Conservation (phyloP, 2,329 filamentous ascomycete species). For the Dothistroma septosporum region DNA sequence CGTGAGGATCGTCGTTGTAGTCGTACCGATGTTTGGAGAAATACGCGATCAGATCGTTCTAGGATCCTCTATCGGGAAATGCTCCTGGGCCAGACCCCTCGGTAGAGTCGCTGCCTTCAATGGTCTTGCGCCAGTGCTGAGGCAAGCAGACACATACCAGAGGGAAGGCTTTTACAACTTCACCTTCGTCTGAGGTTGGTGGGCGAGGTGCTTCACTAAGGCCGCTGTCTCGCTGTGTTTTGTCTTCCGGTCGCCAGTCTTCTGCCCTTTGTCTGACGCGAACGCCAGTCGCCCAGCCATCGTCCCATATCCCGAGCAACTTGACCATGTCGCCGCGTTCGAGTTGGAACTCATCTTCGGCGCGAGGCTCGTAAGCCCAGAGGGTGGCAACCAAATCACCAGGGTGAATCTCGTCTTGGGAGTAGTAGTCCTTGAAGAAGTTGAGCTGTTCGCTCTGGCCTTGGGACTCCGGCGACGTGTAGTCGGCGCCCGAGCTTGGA, state of each 20-base stretch:
- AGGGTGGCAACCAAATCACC: slow-evolving; percentile 85
- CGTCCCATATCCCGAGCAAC: slow-evolving; percentile 97
- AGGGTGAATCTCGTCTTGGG: slow-evolving; percentile 89
- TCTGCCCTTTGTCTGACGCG: slow-evolving; percentile 78
- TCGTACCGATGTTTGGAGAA: slow-evolving; percentile 17
- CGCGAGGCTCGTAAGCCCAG: slow-evolving; percentile 95
- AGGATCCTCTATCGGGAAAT: slow-evolving; percentile 15
- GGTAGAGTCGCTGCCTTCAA: slow-evolving; percentile 69
- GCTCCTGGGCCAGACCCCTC: slow-evolving; percentile 26
- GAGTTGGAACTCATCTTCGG: slow-evolving; percentile 85
- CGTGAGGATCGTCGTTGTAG: slow-evolving; percentile 7
- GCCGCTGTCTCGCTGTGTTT: slow-evolving; percentile 84
- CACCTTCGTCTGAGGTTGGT: slow-evolving; percentile 49
- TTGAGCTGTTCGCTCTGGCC: slow-evolving; percentile 92
- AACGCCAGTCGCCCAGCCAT: slow-evolving; percentile 95
- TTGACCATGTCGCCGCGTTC: slow-evolving; percentile 98
- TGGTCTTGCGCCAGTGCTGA: slow-evolving; percentile 94
- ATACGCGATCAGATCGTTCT: slow-evolving; percentile 8
- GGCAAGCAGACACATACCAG: slow-evolving; percentile 93
- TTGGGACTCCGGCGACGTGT: slow-evolving; percentile 83
- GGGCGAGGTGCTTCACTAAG: slow-evolving; percentile 67
- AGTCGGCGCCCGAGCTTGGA: slow-evolving; percentile 68
- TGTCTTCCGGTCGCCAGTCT: slow-evolving; percentile 68
- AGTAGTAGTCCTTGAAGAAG: slow-evolving; percentile 99
- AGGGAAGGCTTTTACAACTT: slow-evolving; percentile 90